Evolutionary conservation across 768 basidiomycete species (phyloP), one percentile per base, ranked within the genome.

Genomic region (Paxillus rubicundulus): DNA sequence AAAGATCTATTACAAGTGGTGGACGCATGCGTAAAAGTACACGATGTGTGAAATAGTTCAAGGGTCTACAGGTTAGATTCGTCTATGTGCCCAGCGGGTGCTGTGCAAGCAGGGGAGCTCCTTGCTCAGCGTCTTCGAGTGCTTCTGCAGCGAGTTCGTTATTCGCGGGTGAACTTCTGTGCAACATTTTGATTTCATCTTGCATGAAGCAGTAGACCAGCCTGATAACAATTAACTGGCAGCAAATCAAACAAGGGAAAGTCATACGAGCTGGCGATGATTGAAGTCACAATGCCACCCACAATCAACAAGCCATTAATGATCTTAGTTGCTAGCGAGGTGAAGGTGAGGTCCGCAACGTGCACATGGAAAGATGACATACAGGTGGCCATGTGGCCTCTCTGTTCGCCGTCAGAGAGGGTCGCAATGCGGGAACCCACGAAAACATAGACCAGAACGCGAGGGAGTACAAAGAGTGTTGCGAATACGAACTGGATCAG

Each of bases 401-500:
- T 79, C 54, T 84, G 81, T 59, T 86, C 78, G 33, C 87, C 88
- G 59, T 93, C 91, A 9, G 90, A 86, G 14, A 93, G 72, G 10
- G 74, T 74, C 37, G 87, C 87, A 39, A 92, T 80, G 24, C 82
- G 81, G 2, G 86, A 85, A 2, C 91, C 92, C 46, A 92, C 82
- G 69, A 92, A 91, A 13, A 86, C 82, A 53, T 87, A 81, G 24
- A 93, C 73, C 30, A 85, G 66, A 5, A 87, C 71, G 63, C 85
- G 92, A 20, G 92, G 91, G 40, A 84, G 80, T 9, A 84, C 74
- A 62, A 82, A 84, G 41, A 79, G 68, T 5, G 89, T 93, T 6
- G 92, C 92, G 8, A 84, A 62, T 43, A 82, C 70, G 63, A 93
- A 93, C 70, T 92, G 89, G 75, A 79, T 82, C 3, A 93, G 63